Evolutionary conservation across 805 yeast species (phyloP), one percentile per base, ranked within the genome.

Genomic region (Suhomyces vadensis): DNA sequence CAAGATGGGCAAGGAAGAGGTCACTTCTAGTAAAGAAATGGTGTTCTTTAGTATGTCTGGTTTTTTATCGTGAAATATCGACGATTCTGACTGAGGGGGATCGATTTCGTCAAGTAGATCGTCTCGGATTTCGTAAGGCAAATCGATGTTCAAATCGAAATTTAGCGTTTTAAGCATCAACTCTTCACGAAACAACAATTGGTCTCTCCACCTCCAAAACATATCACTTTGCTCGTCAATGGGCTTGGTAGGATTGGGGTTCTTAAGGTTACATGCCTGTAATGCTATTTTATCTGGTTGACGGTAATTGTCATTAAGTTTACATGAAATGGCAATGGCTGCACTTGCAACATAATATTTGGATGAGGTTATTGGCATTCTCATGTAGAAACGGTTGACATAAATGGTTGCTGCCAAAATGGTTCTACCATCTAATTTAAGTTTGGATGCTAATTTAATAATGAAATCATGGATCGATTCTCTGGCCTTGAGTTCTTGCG

Each of bases 131-230:
- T 56, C 55, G 50, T 71, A 71, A 3, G 77, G 77, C 33, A 69
- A 62, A n/a, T 61, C 65, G 6, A 69, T 47, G 43, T 61, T 62
- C 35, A 71, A 52, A 47, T 71, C 77, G 36, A 71, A 71, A 43
- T 71, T 69, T 26, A 71, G 57, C 26, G 61, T 54, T 49, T 64
- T 63, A 17, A 71, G 53, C 9, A 71, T 63, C 31, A 71, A 54
- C 54, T 71, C 77, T 50, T 71, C 77, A 27, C 77, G 51, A 47
- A 63, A 71, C 35, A 71, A 52, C 7, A 71, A 54, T 53, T 71
- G 75, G 53, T 71, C 77, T 24, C 75, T 43, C 75, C 75, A 71
- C 35, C 60, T 60, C 77, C 77, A 71, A 52, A 69, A 71, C 39
- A 62, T 44, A 16, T 64, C 65, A 44, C 67, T 64, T 26, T 69